Evolutionary conservation across 352 stramenopile genomes (phyloP).

Genomic region (Aphanomyces euteiches): DNA sequence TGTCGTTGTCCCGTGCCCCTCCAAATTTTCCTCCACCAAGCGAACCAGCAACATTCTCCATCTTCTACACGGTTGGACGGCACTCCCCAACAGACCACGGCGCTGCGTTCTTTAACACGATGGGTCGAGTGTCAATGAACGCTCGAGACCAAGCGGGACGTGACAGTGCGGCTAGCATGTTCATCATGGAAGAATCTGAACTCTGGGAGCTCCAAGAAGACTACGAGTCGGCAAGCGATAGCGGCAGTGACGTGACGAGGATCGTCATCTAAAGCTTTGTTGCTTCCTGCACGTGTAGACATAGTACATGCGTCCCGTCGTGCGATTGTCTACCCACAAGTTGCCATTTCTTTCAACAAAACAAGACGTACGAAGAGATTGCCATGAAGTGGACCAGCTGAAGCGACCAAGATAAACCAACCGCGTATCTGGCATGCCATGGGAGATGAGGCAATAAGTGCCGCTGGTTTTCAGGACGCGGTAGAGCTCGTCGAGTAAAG

Average conservation of each 20-base stretch:
- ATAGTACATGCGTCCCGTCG: too few relatives aligned
- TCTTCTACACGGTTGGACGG: too few relatives aligned
- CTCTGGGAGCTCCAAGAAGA: conserved; percentile 2
- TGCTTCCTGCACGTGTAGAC: background rate
- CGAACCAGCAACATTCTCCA: too few relatives aligned
- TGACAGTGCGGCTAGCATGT: conserved; percentile 17
- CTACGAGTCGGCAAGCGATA: background rate
- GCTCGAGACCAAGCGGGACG: background rate
- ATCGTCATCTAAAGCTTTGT: background rate
- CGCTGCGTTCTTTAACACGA: too few relatives aligned
- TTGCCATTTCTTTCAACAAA: background rate
- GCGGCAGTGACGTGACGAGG: too few relatives aligned
- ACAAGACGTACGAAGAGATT: too few relatives aligned
- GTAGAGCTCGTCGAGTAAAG: background rate
- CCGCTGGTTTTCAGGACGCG: conserved; percentile 9
- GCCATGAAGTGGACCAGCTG: too few relatives aligned
- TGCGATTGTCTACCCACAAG: background rate
- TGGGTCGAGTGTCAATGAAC: background rate
- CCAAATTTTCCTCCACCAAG: too few relatives aligned
- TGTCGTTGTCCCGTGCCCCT: too few relatives aligned
- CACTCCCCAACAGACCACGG: too few relatives aligned
- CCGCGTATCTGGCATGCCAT: conserved; percentile 7
- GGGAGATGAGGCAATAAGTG: conserved; percentile 14
- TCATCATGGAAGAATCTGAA: conserved; percentile 30
- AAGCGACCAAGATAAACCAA: conserved; percentile 3